A percentile compares a stretch with the other conserved stretches of the same genome.
Evolutionary conservation across 345 rosid genomes (phyloP).

Genomic region (Gynandropsis gynandra): DNA sequence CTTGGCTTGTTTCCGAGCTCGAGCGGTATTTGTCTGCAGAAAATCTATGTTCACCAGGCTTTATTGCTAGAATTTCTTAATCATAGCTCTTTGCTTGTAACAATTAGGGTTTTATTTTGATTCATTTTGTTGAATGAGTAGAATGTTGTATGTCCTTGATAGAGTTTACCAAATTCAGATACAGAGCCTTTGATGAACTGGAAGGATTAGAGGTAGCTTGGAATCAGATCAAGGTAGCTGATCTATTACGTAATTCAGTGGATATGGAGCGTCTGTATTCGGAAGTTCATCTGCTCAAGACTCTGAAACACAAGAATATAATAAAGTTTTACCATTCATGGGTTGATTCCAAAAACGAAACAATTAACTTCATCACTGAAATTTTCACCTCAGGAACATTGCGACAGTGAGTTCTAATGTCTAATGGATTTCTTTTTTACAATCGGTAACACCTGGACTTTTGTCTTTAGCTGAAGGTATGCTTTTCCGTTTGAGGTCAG

Average conservation of each 20-base stretch:
- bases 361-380: conserved; percentile 92
- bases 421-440: conserved; percentile 5
- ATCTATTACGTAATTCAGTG: conserved; percentile 70
- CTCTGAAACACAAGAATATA: conserved; percentile 85
- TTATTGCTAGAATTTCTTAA: too few species aligned
- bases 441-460: too few species aligned
- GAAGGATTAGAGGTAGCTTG: conserved; percentile 99
- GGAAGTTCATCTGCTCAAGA: conserved; percentile 86
- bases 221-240: conserved; percentile 83
- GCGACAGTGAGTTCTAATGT: conserved; percentile 56
- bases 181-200: conserved; percentile 83
- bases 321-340: conserved; percentile 81
- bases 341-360: conserved; percentile 66
- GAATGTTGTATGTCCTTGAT: conserved; percentile 3
- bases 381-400: conserved; percentile 92
- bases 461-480: conserved; percentile 9
- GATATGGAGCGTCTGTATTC: conserved; percentile 86
- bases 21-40: too few species aligned
- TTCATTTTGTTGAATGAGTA: neutral
- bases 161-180: conserved; percentile 40
- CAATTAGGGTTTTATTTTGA: neutral
- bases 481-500: conserved; percentile 20
- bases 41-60: too few species aligned
- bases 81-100: neutral
- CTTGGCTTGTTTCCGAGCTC: neutral